Evolutionary conservation across 805 yeast species (phyloP).

Genomic region (Ogataea pignaliae): DNA sequence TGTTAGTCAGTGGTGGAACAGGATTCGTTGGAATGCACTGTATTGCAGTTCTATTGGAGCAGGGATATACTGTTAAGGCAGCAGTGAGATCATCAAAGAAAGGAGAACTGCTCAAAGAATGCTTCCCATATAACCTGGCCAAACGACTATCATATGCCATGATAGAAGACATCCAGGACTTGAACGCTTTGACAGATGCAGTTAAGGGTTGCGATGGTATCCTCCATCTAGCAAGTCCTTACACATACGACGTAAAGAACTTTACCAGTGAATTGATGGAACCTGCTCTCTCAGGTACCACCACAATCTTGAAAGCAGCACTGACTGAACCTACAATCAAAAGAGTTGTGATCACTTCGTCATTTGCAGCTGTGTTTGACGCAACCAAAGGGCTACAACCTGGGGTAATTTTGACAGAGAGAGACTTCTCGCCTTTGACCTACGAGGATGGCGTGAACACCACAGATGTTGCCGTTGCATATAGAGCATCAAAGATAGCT

Average conservation of each 20-base stretch:
- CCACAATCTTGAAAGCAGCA: slow-evolving; percentile 47
- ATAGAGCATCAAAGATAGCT: slow-evolving; percentile 55
- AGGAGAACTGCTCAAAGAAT: slow-evolving; percentile 14
- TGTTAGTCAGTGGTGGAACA: slow-evolving; percentile 46
- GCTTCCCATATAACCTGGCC: slow-evolving; percentile 18
- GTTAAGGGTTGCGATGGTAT: slow-evolving; percentile 50
- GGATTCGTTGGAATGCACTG: slow-evolving; percentile 47
- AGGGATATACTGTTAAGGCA: slow-evolving; percentile 40
- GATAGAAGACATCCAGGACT: slow-evolving; percentile 42
- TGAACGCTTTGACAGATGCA: slow-evolving; percentile 36
- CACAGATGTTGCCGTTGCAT: slow-evolving; percentile 38
- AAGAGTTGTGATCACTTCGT: slow-evolving; percentile 49
- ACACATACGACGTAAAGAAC: slow-evolving; percentile 38
- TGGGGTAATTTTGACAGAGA: slow-evolving; percentile 36
- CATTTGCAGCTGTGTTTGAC: slow-evolving; percentile 42
- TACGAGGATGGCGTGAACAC: slow-evolving; percentile 41
- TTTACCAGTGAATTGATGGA: slow-evolving; percentile 45
- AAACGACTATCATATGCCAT: slow-evolving; percentile 33
- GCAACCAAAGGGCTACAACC: slow-evolving; percentile 33
- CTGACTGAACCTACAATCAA: slow-evolving; percentile 36
- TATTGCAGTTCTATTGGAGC: slow-evolving; percentile 28
- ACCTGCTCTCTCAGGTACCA: slow-evolving; percentile 57
- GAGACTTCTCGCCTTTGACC: slow-evolving; percentile 49
- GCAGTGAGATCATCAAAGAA: slow-evolving; percentile 36
- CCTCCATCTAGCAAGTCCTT: slow-evolving; percentile 61